Base-by-base conservation (phyloP, 805 yeast species). In the Clavispora phyllophila region DNA sequence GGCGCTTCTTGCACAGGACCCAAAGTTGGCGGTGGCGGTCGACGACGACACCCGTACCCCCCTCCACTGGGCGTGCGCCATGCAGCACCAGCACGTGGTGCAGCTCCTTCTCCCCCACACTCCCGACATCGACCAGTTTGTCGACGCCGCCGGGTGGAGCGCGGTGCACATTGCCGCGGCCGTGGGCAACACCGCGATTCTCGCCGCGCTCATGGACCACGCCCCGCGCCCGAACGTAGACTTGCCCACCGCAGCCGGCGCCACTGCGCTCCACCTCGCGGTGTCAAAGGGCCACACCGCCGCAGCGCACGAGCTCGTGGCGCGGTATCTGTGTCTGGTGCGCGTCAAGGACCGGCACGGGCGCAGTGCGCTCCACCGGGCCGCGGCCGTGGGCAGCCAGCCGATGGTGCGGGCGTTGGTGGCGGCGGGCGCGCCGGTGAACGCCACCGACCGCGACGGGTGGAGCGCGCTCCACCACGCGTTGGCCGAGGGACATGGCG, bases 381-480 rank as follows among this genome's bases (percentile, higher is more conserved):
- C 98, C 0, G 88, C 89, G 0, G 75, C 95, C 0, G 72, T 75
- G 23, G 97, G 96, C 4, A 75, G 82, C 2, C 57, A 67, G 20
- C 76, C 75, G 5, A 59, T 88, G 23, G 77, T 83, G 13, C 68
- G 75, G 35, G 55, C 78, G 23, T 64, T 90, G 28, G 71, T 78
- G 4, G 65, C 68, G 35, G 63, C 72, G 5, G 75, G 75, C 37
- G 78, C 83, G 0, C 84, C 86, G 8, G 59, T 89, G 18, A 85
- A 88, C 53, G 72, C 82, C 3, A 75, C 76, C 29, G 97, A 90
- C 56, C 49, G 51, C 10, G 73, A 73, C 41, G 93, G 95, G 0
- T 87, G 93, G 89, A 84, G 95, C 0, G 81, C 96, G 1, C 60
- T 91, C 46, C 96, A 87, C 60, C 95, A 87, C 62, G 96, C 97